A percentile compares a stretch with the other conserved stretches of the same genome.
Conservation (phyloP, 2,329 filamentous ascomycete genomes). For the Aspergillus ibericus region DNA sequence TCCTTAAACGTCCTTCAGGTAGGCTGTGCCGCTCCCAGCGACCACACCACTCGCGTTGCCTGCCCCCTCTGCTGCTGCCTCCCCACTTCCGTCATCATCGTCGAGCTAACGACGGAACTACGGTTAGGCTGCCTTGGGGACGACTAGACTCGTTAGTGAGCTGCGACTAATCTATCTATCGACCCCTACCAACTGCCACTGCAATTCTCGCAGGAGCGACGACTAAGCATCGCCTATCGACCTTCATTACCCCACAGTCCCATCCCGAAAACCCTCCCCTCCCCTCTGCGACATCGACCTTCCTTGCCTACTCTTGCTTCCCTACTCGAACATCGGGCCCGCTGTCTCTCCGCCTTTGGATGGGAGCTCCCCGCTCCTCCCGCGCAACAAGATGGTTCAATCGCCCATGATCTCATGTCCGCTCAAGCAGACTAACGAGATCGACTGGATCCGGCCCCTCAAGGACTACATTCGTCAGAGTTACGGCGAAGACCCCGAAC, state of each 20-base stretch:
- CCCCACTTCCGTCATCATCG: constrained; percentile 3
- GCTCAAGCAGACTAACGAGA: constrained; percentile 91
- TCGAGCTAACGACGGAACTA: constrained; percentile 2
- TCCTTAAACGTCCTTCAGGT: neutral
- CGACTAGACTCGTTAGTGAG: neutral
- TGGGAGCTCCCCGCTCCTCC: constrained; percentile 40
- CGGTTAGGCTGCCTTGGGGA: neutral
- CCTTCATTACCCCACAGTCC: neutral
- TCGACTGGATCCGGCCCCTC: constrained; percentile 92
- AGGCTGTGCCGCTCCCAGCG: neutral
- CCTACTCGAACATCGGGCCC: neutral
- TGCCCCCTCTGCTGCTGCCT: neutral
- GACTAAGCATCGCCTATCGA: constrained; percentile 1
- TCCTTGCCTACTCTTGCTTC: neutral
- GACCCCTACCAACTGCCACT: neutral
- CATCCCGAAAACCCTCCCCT: constrained; percentile 1
- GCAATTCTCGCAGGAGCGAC: neutral
- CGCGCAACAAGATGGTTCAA: constrained; percentile 65
- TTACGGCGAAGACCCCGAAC: constrained; percentile 94
- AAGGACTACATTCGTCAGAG: constrained; percentile 91
- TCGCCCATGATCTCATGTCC: constrained; percentile 94
- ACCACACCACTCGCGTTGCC: neutral
- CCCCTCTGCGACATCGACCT: neutral
- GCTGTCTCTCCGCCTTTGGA: constrained; percentile 20
- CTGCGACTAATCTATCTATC: constrained; percentile 2